phyloP scores from a whole-genome alignment of 1,139 yeast genomes.

The Chernovozyma sophiae-reginae region DNA sequence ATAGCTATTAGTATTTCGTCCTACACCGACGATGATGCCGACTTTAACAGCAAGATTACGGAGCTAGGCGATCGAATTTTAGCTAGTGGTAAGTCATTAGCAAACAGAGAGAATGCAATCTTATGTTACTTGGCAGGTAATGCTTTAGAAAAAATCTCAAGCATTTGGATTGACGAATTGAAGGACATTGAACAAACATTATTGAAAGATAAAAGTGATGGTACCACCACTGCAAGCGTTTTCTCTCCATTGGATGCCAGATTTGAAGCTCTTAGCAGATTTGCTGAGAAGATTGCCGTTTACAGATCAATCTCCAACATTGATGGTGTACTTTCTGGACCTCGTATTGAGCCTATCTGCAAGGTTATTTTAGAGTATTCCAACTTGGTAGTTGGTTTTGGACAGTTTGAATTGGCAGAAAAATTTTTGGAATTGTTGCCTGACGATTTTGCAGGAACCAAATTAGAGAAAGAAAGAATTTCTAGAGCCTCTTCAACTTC shows the following conservation, averaged over 20 bases:
- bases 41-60: slow-evolving; percentile 53
- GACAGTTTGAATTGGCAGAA: slow-evolving; percentile 79
- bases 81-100: slow-evolving; percentile 23
- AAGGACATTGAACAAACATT: slow-evolving; percentile 52
- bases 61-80: slow-evolving; percentile 68
- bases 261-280: slow-evolving; percentile 72
- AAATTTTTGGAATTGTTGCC: slow-evolving; percentile 70
- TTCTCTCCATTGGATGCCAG: slow-evolving; percentile 81
- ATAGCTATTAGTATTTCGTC: slow-evolving; percentile 69
- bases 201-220: slow-evolving; percentile 29
- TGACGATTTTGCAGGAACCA: slow-evolving; percentile 40
- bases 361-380: slow-evolving; percentile 73
- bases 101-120: slow-evolving; percentile 67
- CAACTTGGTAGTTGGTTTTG: slow-evolving; percentile 73
- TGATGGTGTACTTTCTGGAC: slow-evolving; percentile 40
- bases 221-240: slow-evolving; percentile 21
- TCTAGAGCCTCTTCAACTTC: slow-evolving; percentile 45
- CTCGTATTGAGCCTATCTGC: slow-evolving; percentile 49
- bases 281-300: slow-evolving; percentile 79
- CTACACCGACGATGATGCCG: slow-evolving; percentile 42
- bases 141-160: slow-evolving; percentile 72
- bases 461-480: slow-evolving; percentile 72
- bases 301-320: slow-evolving; percentile 55
- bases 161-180: slow-evolving; percentile 81
- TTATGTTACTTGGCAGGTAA: slow-evolving; percentile 78